These are phyloP conservation scores for Termitomyces sp. DNA, from an alignment of 768 basidiomycete genomes.

Conservation along the genomic window DNA sequence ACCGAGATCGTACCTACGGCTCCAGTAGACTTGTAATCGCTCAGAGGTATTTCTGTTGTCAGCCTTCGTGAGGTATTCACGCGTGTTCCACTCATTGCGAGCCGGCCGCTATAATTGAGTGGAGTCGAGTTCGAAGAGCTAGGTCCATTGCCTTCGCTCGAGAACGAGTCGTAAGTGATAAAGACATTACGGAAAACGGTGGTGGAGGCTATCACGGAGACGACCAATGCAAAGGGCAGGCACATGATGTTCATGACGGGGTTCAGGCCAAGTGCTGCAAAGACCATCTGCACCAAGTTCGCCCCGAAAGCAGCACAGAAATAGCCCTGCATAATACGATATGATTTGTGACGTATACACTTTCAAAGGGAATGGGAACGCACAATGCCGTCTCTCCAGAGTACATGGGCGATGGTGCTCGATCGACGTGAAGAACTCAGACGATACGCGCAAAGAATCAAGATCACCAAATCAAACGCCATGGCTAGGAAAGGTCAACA, in stretches of 20 bases:
- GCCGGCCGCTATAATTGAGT: conserved; percentile 2
- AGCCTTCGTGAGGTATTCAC: conserved; percentile 2
- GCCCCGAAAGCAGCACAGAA: conserved; percentile 27
- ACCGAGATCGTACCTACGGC: conserved; percentile 13
- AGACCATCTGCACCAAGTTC: conserved; percentile 26
- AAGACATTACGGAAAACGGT: conserved; percentile 32
- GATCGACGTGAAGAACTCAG: conserved; percentile 16
- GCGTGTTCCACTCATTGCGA: not conserved
- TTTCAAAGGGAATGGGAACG: not conserved
- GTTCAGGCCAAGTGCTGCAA: conserved; percentile 24
- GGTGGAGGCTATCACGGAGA: conserved; percentile 28
- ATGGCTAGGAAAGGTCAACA: conserved; percentile 19
- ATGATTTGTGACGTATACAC: not conserved
- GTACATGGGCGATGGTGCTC: conserved; percentile 21
- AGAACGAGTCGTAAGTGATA: conserved; percentile 24
- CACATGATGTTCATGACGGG: conserved; percentile 30
- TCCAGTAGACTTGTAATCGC: conserved; percentile 13
- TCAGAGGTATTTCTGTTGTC: conserved; percentile 16
- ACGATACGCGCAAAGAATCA: conserved; percentile 22
- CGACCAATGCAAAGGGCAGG: conserved; percentile 27
- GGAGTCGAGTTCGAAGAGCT: not conserved
- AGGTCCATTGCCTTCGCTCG: conserved; percentile 10
- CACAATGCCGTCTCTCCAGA: conserved; percentile 28
- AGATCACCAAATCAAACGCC: conserved; percentile 26
- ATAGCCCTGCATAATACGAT: conserved; percentile 16